A percentile compares a stretch with the other conserved stretches of the same genome.
phyloP scores from a whole-genome alignment of 345 rosid species.

The Ceriops zippeliana region DNA sequence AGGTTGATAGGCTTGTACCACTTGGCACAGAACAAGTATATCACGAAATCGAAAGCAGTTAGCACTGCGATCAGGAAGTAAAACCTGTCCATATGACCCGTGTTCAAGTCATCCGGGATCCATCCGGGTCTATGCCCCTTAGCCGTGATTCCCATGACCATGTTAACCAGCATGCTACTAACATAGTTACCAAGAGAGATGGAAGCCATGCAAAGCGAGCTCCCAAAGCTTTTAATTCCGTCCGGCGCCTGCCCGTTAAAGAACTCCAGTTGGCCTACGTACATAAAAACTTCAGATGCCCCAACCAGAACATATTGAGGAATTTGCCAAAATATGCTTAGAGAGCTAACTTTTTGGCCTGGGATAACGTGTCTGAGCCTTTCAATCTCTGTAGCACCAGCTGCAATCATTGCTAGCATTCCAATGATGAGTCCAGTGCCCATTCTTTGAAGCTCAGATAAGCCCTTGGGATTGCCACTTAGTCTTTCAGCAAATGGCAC shows the following conservation, averaged over 20 bases:
- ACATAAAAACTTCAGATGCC: constrained; percentile 88
- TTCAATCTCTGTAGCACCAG: constrained; percentile 62
- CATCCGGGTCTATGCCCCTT: constrained; percentile 58
- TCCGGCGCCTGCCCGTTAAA: constrained; percentile 89
- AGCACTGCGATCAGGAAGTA: constrained; percentile 61
- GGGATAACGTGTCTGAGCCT: constrained; percentile 44
- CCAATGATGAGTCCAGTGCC: constrained; percentile 79
- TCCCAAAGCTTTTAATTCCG: constrained; percentile 86
- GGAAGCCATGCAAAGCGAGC: constrained; percentile 94
- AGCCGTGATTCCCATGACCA: constrained; percentile 62
- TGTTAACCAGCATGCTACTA: constrained; percentile 64
- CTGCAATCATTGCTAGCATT: constrained; percentile 73
- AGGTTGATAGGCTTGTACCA: constrained; percentile 72
- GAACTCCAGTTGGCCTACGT: constrained; percentile 86
- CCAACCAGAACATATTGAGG: constrained; percentile 84
- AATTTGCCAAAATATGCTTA: constrained; percentile 82
- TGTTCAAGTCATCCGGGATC: constrained; percentile 69
- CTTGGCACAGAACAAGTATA: constrained; percentile 59
- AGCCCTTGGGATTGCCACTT: constrained; percentile 45
- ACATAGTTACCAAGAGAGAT: constrained; percentile 87
- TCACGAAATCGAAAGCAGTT: constrained; percentile 56
- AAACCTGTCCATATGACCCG: constrained; percentile 76
- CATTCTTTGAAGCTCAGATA: constrained; percentile 83
- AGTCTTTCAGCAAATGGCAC: constrained; percentile 54
- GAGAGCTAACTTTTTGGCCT: constrained; percentile 49